Evolutionary conservation across 2,329 filamentous ascomycete species (phyloP), one percentile per base, ranked within the genome.

Genomic region (Colletotrichum camelliae): DNA sequence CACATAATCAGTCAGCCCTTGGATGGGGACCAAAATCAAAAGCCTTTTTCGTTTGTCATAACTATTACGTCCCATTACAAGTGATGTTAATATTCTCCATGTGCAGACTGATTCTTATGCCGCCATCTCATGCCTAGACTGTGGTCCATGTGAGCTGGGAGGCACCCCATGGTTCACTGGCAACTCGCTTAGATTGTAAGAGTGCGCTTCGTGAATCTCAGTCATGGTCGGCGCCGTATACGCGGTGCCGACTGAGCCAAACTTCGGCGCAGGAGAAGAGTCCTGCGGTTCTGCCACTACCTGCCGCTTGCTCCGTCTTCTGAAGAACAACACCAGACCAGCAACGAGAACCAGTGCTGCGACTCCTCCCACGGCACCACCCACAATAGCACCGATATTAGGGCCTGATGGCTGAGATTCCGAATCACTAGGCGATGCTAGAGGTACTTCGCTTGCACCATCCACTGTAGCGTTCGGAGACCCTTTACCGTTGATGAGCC

Each of bases 321-420:
- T 67, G 31, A 88, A 79, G 77, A 88, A 84, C 79, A 86, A 87
- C 58, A 81, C 80, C 13, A 79, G 83, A 5, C 83, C 77, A 24
- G 81, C 83, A 52, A 88, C 79, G 18, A 89, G 79, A 5, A 80
- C 84, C 24, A 89, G 78, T n/a, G 78, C 83, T 1, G 80, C 84
- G 4, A 88, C 83, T 18, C 88, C 88, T 27, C 87, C 87, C 16
- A 88, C 85, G 7, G 83, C 82, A 27, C 87, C 87, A 9, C 88
- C 88, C 9, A 82, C 86, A 62, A 89, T 88, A 18, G 87, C 82
- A 6, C 86, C 88, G 9, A 85, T 48, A 1, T 48, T 48, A 12
- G 39, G 39, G 39, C 39, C 79, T 58, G 82, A 80, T 13, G 82
- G 18, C 48, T 61, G 24, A 5, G 52, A 68, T 35, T 21, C 10